Conservation (phyloP, 352 stramenopile genomes). For the Thalassiosira livingstoniorum region DNA sequence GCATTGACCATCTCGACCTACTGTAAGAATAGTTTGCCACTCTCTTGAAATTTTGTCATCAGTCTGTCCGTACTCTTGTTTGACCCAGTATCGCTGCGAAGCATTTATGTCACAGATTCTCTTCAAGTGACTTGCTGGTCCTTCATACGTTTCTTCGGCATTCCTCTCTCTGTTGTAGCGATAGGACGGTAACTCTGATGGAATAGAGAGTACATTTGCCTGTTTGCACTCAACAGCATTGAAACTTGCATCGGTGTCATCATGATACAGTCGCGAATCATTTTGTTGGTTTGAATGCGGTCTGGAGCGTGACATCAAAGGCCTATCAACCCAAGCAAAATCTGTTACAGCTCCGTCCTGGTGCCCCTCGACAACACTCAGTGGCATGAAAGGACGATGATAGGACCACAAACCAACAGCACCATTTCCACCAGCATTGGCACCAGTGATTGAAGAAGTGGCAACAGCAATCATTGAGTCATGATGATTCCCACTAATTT, state of each 20-base stretch:
- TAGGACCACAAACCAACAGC: slow-evolving; percentile 76
- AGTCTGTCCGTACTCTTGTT: slow-evolving; percentile 27
- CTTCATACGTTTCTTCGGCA: background rate
- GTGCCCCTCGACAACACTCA: slow-evolving; percentile 83
- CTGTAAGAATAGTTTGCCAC: slow-evolving; percentile 80
- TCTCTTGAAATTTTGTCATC: slow-evolving; percentile 33
- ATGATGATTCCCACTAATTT: slow-evolving; percentile 52
- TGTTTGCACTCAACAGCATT: background rate
- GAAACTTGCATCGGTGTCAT: background rate
- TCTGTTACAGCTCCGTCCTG: slow-evolving; percentile 76
- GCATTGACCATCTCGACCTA: slow-evolving; percentile 80
- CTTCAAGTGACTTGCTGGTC: slow-evolving; percentile 9
- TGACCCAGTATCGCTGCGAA: slow-evolving; percentile 1
- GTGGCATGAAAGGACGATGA: slow-evolving; percentile 76
- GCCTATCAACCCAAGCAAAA: slow-evolving; percentile 76
- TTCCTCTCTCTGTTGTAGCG: slow-evolving; percentile 12
- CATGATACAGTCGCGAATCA: background rate
- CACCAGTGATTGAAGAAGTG: slow-evolving; percentile 74
- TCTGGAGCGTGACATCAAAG: slow-evolving; percentile 22
- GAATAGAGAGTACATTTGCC: background rate
- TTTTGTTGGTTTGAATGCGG: background rate
- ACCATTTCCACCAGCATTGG: slow-evolving; percentile 77
- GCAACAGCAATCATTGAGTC: slow-evolving; percentile 82
- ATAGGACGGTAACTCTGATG: slow-evolving; percentile 18
- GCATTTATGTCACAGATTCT: background rate